These are phyloP conservation scores for Verticillium dahliae DNA, from an alignment of 2,329 filamentous ascomycete species.

Conservation along the genomic window DNA sequence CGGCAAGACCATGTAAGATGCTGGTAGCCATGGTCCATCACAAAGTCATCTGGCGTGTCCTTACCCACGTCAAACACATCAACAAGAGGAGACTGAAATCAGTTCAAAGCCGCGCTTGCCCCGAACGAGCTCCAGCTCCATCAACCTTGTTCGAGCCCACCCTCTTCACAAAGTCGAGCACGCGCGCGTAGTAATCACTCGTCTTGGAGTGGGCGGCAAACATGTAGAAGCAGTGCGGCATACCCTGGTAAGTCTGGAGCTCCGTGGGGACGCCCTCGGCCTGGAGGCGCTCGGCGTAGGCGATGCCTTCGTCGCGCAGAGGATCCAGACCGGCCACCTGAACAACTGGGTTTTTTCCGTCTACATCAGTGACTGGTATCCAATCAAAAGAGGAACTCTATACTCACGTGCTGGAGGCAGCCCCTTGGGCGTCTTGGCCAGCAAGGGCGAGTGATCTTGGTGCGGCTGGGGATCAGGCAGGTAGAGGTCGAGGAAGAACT, in stretches of 20 bases:
- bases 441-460: constrained; percentile 22
- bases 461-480: constrained; percentile 18
- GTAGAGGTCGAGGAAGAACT: constrained; percentile 28
- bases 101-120: background rate
- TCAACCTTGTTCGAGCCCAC: background rate
- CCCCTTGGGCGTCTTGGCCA: constrained; percentile 21
- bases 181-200: constrained; percentile 12
- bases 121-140: background rate
- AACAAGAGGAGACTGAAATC: background rate
- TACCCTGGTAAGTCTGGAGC: constrained; percentile 22
- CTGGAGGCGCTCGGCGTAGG: constrained; percentile 26
- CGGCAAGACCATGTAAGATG: too few species aligned
- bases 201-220: constrained; percentile 11
- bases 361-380: background rate
- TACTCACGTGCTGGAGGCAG: constrained; percentile 27
- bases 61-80: background rate
- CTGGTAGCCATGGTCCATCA: too few species aligned
- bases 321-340: constrained; percentile 25
- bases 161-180: constrained; percentile 11
- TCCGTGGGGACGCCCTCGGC: constrained; percentile 23
- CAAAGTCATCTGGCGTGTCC: background rate
- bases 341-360: constrained; percentile 18
- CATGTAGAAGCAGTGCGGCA: constrained; percentile 27
- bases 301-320: constrained; percentile 30
- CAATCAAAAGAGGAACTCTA: background rate